phyloP scores from a whole-genome alignment of 2,329 filamentous ascomycete genomes.

The Dryadomyces quercus-mongolicae region DNA sequence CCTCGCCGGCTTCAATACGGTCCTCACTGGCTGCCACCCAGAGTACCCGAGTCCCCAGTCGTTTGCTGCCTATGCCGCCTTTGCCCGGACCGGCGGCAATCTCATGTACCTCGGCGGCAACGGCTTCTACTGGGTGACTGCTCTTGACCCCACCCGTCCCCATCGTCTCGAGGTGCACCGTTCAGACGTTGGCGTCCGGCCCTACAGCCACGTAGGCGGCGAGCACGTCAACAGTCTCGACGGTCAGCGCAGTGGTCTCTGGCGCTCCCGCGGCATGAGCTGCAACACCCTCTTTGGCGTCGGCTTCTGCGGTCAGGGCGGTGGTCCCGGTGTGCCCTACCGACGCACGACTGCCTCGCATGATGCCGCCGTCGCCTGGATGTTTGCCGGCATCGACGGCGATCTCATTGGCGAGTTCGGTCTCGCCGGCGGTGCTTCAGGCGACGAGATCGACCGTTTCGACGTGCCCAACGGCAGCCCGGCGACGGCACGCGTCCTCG shows the following conservation, averaged over 20 bases:
- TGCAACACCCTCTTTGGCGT: conserved; percentile 21
- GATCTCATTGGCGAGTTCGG: conserved; percentile 13
- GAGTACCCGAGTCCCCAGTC: conserved; percentile 21
- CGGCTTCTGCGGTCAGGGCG: conserved; percentile 18
- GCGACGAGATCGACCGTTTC: conserved; percentile 24
- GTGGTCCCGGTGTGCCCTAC: conserved; percentile 15
- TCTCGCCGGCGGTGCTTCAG: conserved; percentile 21
- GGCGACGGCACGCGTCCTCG: conserved; percentile 15
- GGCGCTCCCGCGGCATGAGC: conserved; percentile 19
- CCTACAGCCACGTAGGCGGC: conserved; percentile 17
- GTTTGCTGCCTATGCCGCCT: conserved; percentile 17
- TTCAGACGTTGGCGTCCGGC: conserved; percentile 20
- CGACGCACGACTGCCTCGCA: conserved; percentile 6
- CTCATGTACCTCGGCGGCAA: conserved; percentile 26
- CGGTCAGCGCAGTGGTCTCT: conserved; percentile 19
- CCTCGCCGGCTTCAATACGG: conserved; percentile 13
- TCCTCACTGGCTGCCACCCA: conserved; percentile 22
- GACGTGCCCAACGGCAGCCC: conserved; percentile 20
- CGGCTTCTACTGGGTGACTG: conserved; percentile 22
- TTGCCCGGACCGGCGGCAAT: conserved; percentile 18
- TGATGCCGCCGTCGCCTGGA: conserved; percentile 7
- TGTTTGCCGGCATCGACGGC: conserved; percentile 10
- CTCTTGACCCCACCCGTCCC: conserved; percentile 11
- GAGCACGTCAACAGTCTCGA: conserved; percentile 18
- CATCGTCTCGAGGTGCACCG: conserved; percentile 23